Base-by-base conservation (phyloP, 768 basidiomycete species). In the Lentinula sp. region DNA sequence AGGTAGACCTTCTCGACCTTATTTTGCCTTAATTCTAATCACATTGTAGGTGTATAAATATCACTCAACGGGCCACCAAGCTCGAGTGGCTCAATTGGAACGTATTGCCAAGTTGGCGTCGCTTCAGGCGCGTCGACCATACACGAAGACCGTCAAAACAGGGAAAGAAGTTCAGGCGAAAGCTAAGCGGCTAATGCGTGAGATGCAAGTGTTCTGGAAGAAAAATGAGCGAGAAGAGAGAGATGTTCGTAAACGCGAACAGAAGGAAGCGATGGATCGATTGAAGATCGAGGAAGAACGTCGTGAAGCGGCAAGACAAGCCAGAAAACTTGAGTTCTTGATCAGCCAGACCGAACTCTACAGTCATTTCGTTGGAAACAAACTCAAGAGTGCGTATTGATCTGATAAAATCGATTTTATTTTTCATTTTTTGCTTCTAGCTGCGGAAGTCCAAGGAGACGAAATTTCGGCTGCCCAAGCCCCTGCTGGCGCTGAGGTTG, bases 281-380 rank as follows among this genome's bases (percentile, higher is more conserved):
- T 84, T 91, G 23, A 91, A 87, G 72, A 74, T 92, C 36, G 94
- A 96, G 72, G 95, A 96, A 71, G 94, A 97, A 74, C 91, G 87
- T 69, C 83, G 96, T 45, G 97, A 99, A 74, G 90, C 91, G 12
- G 90, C 95, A 42, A 81, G 97, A 56, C 93, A 96, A 72, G 93
- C 95, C 12, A 84, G 96, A 66, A 98, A 98, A 73, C 85, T 99
- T 28, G 97, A 99, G 76, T 99, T 98, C 77, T 79, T 99, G 74
- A 95, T 99, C 73, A 98, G 93, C 62, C 96, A 98, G 74, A 98
- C 97, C 3, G 97, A 99, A 72, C 83, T 98, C 7, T 99, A 98
- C 75, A 95, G 93, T 66, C 97, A 99, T 77, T 98, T 99, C 81
- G 95, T 99, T 61, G 96, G 96, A 36, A 97, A 87, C 75, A 98